phyloP scores from a whole-genome alignment of 2,329 filamentous ascomycete species.

The Cladosporium oxysporum region DNA sequence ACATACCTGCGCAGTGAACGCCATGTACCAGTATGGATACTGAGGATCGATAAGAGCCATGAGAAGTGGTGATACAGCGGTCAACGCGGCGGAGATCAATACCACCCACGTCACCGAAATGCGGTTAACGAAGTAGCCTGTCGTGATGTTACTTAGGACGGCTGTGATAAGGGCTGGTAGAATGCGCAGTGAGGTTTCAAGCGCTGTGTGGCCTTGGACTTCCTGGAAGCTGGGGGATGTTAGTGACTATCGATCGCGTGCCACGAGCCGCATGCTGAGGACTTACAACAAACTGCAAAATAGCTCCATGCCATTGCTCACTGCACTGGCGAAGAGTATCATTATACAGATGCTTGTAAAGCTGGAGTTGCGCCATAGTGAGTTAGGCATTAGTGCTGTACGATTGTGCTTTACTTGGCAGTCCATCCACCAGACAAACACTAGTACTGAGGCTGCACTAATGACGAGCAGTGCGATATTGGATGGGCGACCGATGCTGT shows the following conservation, averaged over 20 bases:
- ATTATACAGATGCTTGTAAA: slow-evolving; percentile 58
- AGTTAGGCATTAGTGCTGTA: slow-evolving; percentile 63
- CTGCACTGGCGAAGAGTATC: slow-evolving; percentile 43
- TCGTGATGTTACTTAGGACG: slow-evolving; percentile 45
- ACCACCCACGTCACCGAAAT: slow-evolving; percentile 29
- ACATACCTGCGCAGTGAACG: slow-evolving; percentile 26
- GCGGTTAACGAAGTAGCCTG: slow-evolving; percentile 35
- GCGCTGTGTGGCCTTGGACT: slow-evolving; percentile 14
- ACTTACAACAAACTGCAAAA: slow-evolving; percentile 29
- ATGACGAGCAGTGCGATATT: neutral
- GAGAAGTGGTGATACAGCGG: slow-evolving; percentile 44
- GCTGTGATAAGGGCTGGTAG: slow-evolving; percentile 45
- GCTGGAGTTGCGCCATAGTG: slow-evolving; percentile 58
- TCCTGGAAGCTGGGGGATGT: neutral
- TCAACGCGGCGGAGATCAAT: slow-evolving; percentile 24
- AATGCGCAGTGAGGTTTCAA: slow-evolving; percentile 39
- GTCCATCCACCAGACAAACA: slow-evolving; percentile 58
- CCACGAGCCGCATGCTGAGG: slow-evolving; percentile 23
- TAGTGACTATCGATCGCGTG: neutral
- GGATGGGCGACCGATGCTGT: slow-evolving; percentile 22
- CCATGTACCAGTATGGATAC: slow-evolving; percentile 50
- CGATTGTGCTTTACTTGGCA: slow-evolving; percentile 47
- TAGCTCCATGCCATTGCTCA: slow-evolving; percentile 29
- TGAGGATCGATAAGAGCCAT: slow-evolving; percentile 51
- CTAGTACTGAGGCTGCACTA: slow-evolving; percentile 19